phyloP scores from a whole-genome alignment of 306 rosid species.

The Dalbergia oliveri region DNA sequence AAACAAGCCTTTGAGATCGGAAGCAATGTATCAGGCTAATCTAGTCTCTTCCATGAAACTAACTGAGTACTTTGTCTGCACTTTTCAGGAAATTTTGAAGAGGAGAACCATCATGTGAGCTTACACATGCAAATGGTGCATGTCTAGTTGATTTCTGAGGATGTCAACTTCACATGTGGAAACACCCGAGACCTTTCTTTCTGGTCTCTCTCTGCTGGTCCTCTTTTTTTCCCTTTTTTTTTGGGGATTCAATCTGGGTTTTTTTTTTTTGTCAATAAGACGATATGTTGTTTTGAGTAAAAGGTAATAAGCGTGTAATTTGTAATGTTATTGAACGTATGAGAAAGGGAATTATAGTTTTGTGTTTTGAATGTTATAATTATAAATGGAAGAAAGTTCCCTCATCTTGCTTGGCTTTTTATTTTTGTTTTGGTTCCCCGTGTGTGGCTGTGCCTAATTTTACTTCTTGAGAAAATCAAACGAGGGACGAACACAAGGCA shows the following conservation, averaged over 20 bases:
- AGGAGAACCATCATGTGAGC: constrained; percentile 59
- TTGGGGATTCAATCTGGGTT: no score
- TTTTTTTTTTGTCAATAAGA: not conserved
- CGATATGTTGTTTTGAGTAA: not conserved
- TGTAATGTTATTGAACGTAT: not conserved
- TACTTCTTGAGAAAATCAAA: no score
- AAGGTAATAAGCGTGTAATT: not conserved
- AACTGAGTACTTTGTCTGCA: constrained; percentile 22
- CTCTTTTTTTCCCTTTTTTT: not conserved
- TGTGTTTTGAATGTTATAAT: not conserved
- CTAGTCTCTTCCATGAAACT: constrained; percentile 21
- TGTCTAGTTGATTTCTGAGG: constrained; percentile 52
- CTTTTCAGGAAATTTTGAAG: constrained; percentile 72
- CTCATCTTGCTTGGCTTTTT: not conserved
- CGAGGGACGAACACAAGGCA: no score
- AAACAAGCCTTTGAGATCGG: constrained; percentile 20
- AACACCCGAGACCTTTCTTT: not conserved
- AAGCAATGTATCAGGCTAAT: not conserved
- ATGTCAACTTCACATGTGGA: constrained; percentile 29
- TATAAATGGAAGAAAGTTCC: not conserved
- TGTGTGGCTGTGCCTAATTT: not conserved
- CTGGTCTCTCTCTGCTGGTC: not conserved
- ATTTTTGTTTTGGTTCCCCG: not conserved
- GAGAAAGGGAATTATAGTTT: not conserved
- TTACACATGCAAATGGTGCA: constrained; percentile 42